Evolutionary conservation across 495 filamentous ascomycete species (phyloP), one percentile per base, ranked within the genome.

Genomic region (Neurospora cerealis): DNA sequence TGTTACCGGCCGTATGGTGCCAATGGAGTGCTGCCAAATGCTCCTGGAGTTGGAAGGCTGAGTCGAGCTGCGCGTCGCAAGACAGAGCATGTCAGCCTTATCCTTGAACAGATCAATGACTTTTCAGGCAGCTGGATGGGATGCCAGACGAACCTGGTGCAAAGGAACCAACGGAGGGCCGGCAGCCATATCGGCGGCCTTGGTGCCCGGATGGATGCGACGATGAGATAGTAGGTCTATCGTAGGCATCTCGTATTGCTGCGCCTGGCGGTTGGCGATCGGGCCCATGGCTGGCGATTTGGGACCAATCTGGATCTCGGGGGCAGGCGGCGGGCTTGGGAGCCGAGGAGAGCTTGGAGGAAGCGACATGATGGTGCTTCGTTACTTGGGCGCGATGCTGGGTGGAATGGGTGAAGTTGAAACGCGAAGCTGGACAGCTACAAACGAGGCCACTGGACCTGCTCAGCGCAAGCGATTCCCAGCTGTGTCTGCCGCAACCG

Each of bases 21-120:
- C 93, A 88, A 83, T 97, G 92, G 13, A 98, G 89, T 17, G 96
- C 92, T 82, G 95, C 94, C 69, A 99, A 89, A 80, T 99, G 96
- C 84, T 99, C 96, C 81, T 97, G 96, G n/a, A 98, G 90, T 81
- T 97, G 96, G 79, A 99, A 99, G 72, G 96, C 92, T 11, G 94
- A 97, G 79, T 98, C 94, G 79, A 99, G 91, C 89, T 95, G 79
- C 60, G 9, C 11, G 21, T 44, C 38, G 19, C 40, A 72, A 5
- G 42, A 39, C 24, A 39, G 39, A 66, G n/a, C 40, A 54, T 38
- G 62, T 74, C 32, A 70, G 39, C 75, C 71, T 41, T 37, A 73
- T 72, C 69, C 60, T 36, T 40, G 62, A 21, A 34, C 7, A n/a
- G 41, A 32, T 28, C 42, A 62, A 73, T 36, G 37, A 48, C 34